A percentile compares a stretch with the other conserved stretches of the same genome.
Conservation (phyloP, 805 yeast genomes). For the Teunomyces cretensis region DNA sequence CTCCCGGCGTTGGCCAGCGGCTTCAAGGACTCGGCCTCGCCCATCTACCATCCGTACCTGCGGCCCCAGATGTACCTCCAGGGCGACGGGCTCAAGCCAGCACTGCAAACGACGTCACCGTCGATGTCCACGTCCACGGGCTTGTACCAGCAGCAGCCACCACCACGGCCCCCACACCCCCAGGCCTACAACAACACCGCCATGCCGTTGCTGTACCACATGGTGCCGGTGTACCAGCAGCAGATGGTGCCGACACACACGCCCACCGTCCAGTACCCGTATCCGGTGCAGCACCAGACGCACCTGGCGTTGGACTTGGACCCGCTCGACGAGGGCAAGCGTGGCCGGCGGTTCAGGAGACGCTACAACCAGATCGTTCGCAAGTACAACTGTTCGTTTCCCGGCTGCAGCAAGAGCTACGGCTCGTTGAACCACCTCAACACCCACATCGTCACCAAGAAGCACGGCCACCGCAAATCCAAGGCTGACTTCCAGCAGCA, state of each 20-base stretch:
- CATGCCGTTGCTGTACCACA: not conserved
- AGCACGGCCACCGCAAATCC: conserved; percentile 43
- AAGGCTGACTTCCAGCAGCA: conserved; percentile 37
- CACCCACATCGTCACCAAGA: conserved; percentile 46
- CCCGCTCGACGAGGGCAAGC: conserved; percentile 19
- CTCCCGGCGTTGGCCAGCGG: not conserved
- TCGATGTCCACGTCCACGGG: not conserved
- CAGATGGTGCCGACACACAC: conserved; percentile 1
- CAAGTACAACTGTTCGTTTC: conserved; percentile 30
- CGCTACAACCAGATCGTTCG: conserved; percentile 37
- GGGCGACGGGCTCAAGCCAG: not conserved
- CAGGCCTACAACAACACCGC: not conserved
- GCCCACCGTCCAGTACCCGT: no score
- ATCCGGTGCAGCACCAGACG: conserved; percentile 3
- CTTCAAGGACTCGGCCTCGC: not conserved
- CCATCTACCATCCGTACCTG: not conserved
- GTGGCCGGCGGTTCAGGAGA: conserved; percentile 35
- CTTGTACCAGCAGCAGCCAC: not conserved
- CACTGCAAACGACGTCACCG: not conserved
- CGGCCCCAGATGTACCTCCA: not conserved
- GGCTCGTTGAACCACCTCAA: conserved; percentile 44
- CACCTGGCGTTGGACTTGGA: conserved; percentile 13
- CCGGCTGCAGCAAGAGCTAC: conserved; percentile 43
- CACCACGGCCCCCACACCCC: not conserved
- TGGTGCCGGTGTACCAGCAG: conserved; percentile 2